Conservation (phyloP, 2,329 filamentous ascomycete species). For the Fusarium xylarioides region DNA sequence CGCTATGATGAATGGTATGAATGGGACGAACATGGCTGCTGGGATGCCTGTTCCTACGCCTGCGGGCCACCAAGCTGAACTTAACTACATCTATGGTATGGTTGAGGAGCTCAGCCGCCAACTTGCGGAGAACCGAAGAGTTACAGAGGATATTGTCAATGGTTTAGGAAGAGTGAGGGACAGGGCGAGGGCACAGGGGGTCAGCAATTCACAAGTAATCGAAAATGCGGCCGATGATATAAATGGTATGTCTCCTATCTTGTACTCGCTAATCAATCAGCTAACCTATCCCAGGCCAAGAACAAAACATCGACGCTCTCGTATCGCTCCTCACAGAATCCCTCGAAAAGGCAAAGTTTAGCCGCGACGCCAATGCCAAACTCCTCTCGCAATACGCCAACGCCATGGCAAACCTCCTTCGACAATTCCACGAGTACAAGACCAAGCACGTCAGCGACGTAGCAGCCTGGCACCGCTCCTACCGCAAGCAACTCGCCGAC, state of each 20-base stretch:
- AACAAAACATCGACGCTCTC: constrained; percentile 68
- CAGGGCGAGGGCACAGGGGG: constrained; percentile 60
- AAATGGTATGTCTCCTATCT: constrained; percentile 55
- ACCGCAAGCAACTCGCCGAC: constrained; percentile 71
- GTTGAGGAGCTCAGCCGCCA: constrained; percentile 73
- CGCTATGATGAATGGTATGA: constrained; percentile 59
- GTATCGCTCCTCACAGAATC: constrained; percentile 69
- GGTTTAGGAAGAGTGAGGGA: constrained; percentile 69
- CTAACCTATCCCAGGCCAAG: constrained; percentile 56
- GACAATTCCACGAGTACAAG: constrained; percentile 74
- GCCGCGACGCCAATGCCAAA: constrained; percentile 67
- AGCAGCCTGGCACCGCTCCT: constrained; percentile 71
- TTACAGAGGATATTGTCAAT: constrained; percentile 71
- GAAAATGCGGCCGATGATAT: constrained; percentile 64
- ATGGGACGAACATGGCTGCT: constrained; percentile 57
- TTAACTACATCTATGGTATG: constrained; percentile 74
- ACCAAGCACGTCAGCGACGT: constrained; percentile 69
- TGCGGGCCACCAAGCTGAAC: constrained; percentile 73
- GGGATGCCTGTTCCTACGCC: constrained; percentile 66
- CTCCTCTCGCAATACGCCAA: constrained; percentile 67
- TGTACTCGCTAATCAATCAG: not conserved
- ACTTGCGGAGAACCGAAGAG: constrained; percentile 67
- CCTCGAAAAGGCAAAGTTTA: constrained; percentile 68
- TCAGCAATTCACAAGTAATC: constrained; percentile 68
- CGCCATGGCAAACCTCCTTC: constrained; percentile 65